phyloP scores from a whole-genome alignment of 2,329 filamentous ascomycete species.

The Byssoonygena ceratinophila region DNA sequence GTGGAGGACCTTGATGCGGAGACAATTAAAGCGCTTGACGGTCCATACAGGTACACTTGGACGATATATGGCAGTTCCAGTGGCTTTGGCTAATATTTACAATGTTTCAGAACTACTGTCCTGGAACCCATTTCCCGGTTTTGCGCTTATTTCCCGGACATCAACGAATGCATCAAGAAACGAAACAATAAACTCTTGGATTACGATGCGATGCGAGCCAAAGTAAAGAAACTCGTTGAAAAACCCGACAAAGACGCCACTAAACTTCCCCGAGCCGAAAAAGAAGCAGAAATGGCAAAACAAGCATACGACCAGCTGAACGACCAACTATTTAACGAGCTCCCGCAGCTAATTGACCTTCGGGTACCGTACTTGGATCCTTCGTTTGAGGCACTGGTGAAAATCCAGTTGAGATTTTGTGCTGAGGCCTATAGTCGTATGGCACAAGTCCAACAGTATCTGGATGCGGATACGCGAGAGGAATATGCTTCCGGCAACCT shows the following conservation, averaged over 20 bases:
- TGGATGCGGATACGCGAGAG: constrained; percentile 89
- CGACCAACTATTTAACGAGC: constrained; percentile 82
- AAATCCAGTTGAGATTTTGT: constrained; percentile 95
- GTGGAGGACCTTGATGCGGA: constrained; percentile 96
- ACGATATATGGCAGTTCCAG: not conserved
- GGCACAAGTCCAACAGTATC: constrained; percentile 98
- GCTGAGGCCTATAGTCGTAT: constrained; percentile 95
- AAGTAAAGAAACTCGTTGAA: constrained; percentile 92
- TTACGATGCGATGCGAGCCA: constrained; percentile 89
- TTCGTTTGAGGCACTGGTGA: constrained; percentile 93
- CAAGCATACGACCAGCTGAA: constrained; percentile 92
- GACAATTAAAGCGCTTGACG: constrained; percentile 95
- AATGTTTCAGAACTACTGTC: constrained; percentile 60
- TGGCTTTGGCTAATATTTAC: not conserved
- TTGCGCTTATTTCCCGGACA: constrained; percentile 96
- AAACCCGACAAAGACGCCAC: constrained; percentile 98
- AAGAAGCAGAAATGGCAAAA: constrained; percentile 90
- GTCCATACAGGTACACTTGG: constrained; percentile 63
- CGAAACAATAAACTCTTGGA: constrained; percentile 96
- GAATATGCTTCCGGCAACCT: constrained; percentile 91
- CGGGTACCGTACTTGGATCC: constrained; percentile 95
- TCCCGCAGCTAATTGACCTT: constrained; percentile 92
- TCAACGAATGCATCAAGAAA: constrained; percentile 99
- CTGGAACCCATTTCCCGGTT: constrained; percentile 92
- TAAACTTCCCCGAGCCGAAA: constrained; percentile 89